Evolutionary conservation across 495 filamentous ascomycete species (phyloP), one percentile per base, ranked within the genome.

Genomic region (Aspergillus sclerotioniger): DNA sequence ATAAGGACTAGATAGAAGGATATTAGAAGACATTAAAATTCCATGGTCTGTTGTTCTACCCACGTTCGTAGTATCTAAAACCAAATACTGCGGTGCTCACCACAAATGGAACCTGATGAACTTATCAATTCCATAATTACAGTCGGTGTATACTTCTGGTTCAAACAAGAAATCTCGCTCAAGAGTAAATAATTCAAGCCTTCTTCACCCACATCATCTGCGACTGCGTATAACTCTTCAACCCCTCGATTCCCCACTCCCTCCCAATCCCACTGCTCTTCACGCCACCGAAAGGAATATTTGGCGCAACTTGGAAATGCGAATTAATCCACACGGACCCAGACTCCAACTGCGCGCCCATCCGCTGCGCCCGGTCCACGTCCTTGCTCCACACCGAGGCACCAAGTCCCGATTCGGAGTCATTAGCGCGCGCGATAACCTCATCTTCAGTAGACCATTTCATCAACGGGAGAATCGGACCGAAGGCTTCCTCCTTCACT

Each of bases 191-290:
- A 4, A 21, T 10, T 45, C 8, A 44, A 41, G 37, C 56, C 47
- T 51, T 57, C 57, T 59, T 67, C 41, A 54, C 20, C 41, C 59
- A 65, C 0, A 71, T 32, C 50, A 59, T 69, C 70, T 86, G 79
- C n/a, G 80, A 77, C 53, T 87, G 84, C 50, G 73, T 77, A 63
- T 83, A 89, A n/a, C 72, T 71, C 56, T 84, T 68, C 59, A 88
- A 61, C 2, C 87, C 87, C 53, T 78, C 76, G 55, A 75, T 70
- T 2, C 82, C 82, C 71, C 84, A 82, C 69, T 88, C 87, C 16
- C 80, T 80, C 3, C 87, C 87, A 56, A 87, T 81, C 1, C 87
- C 87, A 57, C 78, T 82, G 58, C 86, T 76, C 76, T 89, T 88
- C 66, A 83, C 80, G 15, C 87, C 87, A 15, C 73, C 79, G 63